phyloP scores from a whole-genome alignment of 208 protist species.

The Crithidia fasciculata region DNA sequence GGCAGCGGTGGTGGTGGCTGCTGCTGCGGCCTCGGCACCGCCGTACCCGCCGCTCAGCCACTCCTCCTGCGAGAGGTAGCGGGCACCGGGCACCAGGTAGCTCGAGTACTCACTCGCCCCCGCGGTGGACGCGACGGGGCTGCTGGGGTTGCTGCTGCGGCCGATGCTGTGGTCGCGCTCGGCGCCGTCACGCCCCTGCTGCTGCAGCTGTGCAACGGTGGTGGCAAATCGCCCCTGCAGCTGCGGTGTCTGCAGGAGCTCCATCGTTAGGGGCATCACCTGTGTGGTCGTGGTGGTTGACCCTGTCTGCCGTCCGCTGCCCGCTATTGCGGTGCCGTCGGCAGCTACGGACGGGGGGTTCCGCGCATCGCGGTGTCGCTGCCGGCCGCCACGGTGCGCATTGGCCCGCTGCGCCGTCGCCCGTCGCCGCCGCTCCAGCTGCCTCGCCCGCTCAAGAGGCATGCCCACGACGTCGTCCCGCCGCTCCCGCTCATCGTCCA shows the following conservation, averaged over 20 bases:
- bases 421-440: constrained; percentile 21
- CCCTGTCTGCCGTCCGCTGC: not conserved
- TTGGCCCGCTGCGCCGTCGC: not conserved
- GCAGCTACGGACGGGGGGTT: not conserved
- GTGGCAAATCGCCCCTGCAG: constrained; percentile 27
- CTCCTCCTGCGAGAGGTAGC: constrained; percentile 48
- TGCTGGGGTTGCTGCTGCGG: constrained; percentile 8
- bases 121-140: constrained; percentile 1
- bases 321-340: not conserved
- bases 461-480: constrained; percentile 70
- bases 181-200: not conserved
- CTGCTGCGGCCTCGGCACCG: not conserved
- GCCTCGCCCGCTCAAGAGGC: constrained; percentile 42
- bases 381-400: not conserved
- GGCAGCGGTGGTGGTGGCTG: not conserved
- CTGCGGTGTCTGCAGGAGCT: constrained; percentile 41
- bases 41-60: constrained; percentile 12
- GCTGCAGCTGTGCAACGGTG: not conserved
- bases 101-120: constrained; percentile 41
- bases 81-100: constrained; percentile 42
- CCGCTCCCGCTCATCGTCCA: constrained; percentile 45
- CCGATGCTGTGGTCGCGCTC: not conserved
- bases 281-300: not conserved
- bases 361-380: not conserved
- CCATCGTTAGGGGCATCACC: constrained; percentile 37